Base-by-base conservation (phyloP, 176 grass and related monocot species). In the Eragrostis nindensis region DNA sequence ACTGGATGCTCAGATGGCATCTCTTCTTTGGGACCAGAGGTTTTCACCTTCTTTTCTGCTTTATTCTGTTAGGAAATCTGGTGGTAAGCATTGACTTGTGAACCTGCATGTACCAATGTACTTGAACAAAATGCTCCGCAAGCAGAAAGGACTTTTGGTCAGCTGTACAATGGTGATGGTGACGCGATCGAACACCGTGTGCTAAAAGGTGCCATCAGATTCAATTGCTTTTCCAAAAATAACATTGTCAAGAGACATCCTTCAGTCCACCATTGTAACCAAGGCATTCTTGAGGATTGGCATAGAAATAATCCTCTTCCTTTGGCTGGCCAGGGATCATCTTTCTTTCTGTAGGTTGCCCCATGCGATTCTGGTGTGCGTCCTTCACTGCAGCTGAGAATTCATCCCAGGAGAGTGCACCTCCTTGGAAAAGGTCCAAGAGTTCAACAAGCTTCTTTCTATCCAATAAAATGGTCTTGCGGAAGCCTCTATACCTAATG, bases 291-390 rank as follows among this genome's bases (percentile, higher is more conserved):
- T 93, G 88, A 61, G 92, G 92, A 68, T 99, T 95, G 63, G 96
- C 80, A 17, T 95, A 99, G 67, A 99, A 95, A 78, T 99, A 95
- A 30, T 95, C 93, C 86, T 99, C 92, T 78, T 99, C 96, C 86
- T 99, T 99, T 22, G 93, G 90, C 53, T 67, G 76, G 11, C 89
- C 92, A 70, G 80, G 90, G 41, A 99, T 55, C 19, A 88, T 42
- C 43, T 75, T 81, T 76, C 96, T 75, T 52, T 82, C 69, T 19
- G 73, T 84, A 7, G 93, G 93, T 78, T 99, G 96, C 22, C 93
- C 93, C 89, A 90, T 95, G 55, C 87, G 84, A 15, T 86, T 71
- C 70, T 86, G 84, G 76, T 99, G 96, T 42, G 85, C 76, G 29
- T 86, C 75, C 71, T 91, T 93, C 43, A 99, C 93, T 21, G 90